phyloP scores from a whole-genome alignment of 768 basidiomycete species.

The Russula earlei region DNA sequence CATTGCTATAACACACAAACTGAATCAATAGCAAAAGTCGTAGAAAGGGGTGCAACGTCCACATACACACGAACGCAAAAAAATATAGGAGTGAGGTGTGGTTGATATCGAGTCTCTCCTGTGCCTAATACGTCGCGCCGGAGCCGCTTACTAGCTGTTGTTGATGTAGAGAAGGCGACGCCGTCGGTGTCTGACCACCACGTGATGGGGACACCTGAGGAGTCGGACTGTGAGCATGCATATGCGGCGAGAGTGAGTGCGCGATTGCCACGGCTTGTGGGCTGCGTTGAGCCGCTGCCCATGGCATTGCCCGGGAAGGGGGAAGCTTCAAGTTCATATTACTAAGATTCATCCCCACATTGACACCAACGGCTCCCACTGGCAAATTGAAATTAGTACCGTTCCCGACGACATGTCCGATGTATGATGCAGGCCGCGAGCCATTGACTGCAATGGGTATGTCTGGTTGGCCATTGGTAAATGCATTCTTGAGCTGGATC shows the following conservation, averaged over 20 bases:
- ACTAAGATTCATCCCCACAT: constrained; percentile 30
- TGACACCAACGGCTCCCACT: constrained; percentile 10
- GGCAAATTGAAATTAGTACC: constrained; percentile 34
- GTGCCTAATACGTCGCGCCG: constrained; percentile 12
- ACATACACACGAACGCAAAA: constrained; percentile 14
- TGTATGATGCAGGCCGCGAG: constrained; percentile 29
- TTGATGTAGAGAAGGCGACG: constrained; percentile 29
- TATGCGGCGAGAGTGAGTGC: constrained; percentile 25
- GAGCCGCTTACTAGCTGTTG: constrained; percentile 27
- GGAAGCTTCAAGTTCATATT: constrained; percentile 38
- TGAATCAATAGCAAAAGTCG: constrained; percentile 13
- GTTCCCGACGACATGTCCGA: constrained; percentile 30
- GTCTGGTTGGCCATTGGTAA: constrained; percentile 28
- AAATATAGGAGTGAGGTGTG: constrained; percentile 12
- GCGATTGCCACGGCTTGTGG: constrained; percentile 24
- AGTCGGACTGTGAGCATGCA: constrained; percentile 25
- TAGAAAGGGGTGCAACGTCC: constrained; percentile 7
- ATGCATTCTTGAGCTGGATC: constrained; percentile 49
- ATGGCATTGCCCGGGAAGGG: constrained; percentile 32
- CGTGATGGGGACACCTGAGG: constrained; percentile 27
- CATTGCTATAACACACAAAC: constrained; percentile 18
- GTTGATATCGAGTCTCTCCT: constrained; percentile 4
- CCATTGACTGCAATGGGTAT: constrained; percentile 21
- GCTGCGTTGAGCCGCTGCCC: constrained; percentile 26
- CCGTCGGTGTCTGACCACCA: constrained; percentile 24